Evolutionary conservation across 1,139 yeast species (phyloP), one percentile per base, ranked within the genome.

Genomic region (Diutina rugosa): DNA sequence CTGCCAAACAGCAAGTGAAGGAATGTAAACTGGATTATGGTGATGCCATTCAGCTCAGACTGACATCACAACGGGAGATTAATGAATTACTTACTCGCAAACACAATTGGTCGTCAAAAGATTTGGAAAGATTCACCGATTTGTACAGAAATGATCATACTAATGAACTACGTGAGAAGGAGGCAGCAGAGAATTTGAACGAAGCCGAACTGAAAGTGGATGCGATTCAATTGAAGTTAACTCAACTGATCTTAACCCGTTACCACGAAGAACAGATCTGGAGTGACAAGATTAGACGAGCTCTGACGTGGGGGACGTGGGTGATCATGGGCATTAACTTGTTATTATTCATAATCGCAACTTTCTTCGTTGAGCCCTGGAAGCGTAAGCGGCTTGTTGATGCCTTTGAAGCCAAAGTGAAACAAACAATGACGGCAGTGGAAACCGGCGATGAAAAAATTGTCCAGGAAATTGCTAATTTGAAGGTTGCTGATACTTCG

Each of bases 191-290:
- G 6, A 65, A 68, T 4, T 73, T 90, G 56, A 78, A 76, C 47
- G 72, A 73, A 12, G 78, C 84, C 1, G 99, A 95, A 63, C 69
- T 68, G 26, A 68, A 68, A 56, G 88, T 87, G 47, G 97, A 91
- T 59, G 82, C 84, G 4, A 70, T 86, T 7, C 95, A 87, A 62
- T 77, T 82, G 54, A 80, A 79, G 59, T 71, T 91, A 54, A 85
- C 91, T 6, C 84, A 84, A 59, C 85, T 89, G 63, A 93, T 95
- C 45, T 75, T 91, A 63, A 84, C 93, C 1, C 73, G 98, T 61
- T 95, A 95, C 64, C 97, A 93, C 61, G 99, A 95, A 66, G 99
- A 95, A 65, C 99, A 95, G 69, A 84, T 93, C 4, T 95, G 99
- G 99, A 89, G 97, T 4, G 99, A 95, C 69, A 91, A 91, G 68